Percentiles rank a stretch among this genome's conserved stretches.
Conservation (phyloP, 768 basidiomycete species). For the Rhodotorula kratochvilovae region DNA sequence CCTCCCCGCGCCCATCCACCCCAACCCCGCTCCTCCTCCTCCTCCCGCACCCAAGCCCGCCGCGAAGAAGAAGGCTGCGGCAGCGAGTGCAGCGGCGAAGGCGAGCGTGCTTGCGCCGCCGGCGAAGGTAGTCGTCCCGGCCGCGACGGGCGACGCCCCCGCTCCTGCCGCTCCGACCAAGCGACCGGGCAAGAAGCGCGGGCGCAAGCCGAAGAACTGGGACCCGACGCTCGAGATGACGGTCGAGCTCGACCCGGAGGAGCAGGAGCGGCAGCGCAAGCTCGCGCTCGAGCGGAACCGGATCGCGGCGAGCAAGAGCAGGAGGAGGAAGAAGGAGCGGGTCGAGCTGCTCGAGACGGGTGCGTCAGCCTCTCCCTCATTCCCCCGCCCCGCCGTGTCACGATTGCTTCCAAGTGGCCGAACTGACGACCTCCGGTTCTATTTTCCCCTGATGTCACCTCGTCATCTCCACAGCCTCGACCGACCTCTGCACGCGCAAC, state of each 20-base stretch:
- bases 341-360: constrained; percentile 34
- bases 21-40: neutral
- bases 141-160: neutral
- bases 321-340: constrained; percentile 40
- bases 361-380: neutral
- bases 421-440: too few species aligned
- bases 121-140: neutral
- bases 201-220: constrained; percentile 35
- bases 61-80: neutral
- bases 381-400: too few species aligned
- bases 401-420: too few species aligned
- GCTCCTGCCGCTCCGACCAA: neutral
- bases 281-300: constrained; percentile 39
- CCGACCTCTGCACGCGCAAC: constrained; percentile 31
- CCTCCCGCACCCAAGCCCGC: neutral
- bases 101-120: neutral
- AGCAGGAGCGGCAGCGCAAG: constrained; percentile 32
- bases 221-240: constrained; percentile 19
- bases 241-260: constrained; percentile 32
- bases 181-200: constrained; percentile 30
- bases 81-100: neutral
- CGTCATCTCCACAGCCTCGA: constrained; percentile 9
- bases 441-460: neutral
- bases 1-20: neutral
- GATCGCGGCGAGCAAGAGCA: constrained; percentile 40